Evolutionary conservation across 2,329 filamentous ascomycete species (phyloP).

Genomic region (Trichoderma koningii): DNA sequence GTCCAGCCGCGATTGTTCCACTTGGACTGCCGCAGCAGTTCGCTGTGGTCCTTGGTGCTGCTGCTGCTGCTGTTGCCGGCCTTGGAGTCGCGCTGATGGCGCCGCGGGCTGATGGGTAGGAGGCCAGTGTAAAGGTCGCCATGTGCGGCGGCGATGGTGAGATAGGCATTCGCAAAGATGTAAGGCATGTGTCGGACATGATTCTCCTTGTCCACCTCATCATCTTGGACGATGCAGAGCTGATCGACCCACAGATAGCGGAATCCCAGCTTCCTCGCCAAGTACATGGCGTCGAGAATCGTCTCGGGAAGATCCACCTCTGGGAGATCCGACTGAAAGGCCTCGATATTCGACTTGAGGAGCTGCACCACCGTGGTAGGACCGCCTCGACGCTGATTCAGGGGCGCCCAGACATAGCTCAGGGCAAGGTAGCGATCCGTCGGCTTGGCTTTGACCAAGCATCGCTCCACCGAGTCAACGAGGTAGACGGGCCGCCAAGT

Average conservation of each 20-base stretch:
- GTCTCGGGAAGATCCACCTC: constrained; percentile 46
- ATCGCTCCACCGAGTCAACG: constrained; percentile 45
- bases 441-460: constrained; percentile 44
- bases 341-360: constrained; percentile 42
- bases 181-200: constrained; percentile 49
- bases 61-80: constrained; percentile 29
- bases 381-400: constrained; percentile 34
- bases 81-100: constrained; percentile 33
- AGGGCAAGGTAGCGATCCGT: constrained; percentile 48
- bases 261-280: constrained; percentile 47
- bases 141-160: constrained; percentile 49
- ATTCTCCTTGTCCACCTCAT: constrained; percentile 43
- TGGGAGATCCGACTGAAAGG: constrained; percentile 41
- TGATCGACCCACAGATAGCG: constrained; percentile 51
- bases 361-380: constrained; percentile 39
- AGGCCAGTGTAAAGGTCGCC: constrained; percentile 45
- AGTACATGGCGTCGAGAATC: constrained; percentile 49
- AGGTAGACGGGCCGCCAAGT: constrained; percentile 47
- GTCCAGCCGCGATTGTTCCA: constrained; percentile 50
- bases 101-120: constrained; percentile 41
- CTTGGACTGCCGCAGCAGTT: constrained; percentile 43
- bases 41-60: constrained; percentile 39
- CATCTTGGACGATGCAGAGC: constrained; percentile 50
- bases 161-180: constrained; percentile 48
- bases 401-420: constrained; percentile 48